Evolutionary conservation across 164 flowering plant species (phyloP).

Genomic region (Liquidambar formosana): DNA sequence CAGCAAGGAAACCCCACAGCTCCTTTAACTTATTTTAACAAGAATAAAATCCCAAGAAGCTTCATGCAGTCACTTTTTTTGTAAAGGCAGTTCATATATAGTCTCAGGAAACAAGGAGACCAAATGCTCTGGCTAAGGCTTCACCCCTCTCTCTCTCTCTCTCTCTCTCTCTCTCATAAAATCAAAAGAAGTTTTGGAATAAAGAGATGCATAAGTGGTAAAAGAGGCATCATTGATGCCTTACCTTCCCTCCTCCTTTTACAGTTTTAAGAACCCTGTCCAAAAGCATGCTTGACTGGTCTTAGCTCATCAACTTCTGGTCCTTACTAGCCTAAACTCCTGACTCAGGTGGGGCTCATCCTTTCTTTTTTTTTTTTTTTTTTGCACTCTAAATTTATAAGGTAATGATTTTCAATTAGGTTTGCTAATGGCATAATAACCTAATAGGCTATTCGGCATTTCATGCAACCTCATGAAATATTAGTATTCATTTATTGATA

Average conservation of each 20-base stretch:
- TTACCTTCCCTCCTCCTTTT: slow-evolving; percentile 2
- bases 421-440: too few species aligned
- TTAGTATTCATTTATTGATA: too few species aligned
- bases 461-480: too few species aligned
- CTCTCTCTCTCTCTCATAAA: slow-evolving; percentile 10
- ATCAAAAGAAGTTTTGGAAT: slow-evolving; percentile 40
- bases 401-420: too few species aligned
- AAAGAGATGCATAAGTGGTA: slow-evolving; percentile 23
- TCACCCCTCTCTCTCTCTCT: slow-evolving; percentile 7
- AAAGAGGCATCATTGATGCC: slow-evolving; percentile 24
- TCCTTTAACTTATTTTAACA: too few species aligned
- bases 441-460: too few species aligned
- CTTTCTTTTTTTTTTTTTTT: not conserved
- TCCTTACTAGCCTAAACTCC: not conserved
- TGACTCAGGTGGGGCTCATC: too few species aligned
- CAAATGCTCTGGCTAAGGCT: slow-evolving; percentile 18
- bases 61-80: too few species aligned
- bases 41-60: too few species aligned
- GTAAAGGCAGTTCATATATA: not conserved
- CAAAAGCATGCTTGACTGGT: slow-evolving; percentile 18
- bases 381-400: too few species aligned
- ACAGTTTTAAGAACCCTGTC: slow-evolving; percentile 6
- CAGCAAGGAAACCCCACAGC: too few species aligned
- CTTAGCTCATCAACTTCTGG: slow-evolving; percentile 1
- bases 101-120: slow-evolving; percentile 18